Evolutionary conservation across 2,329 filamentous ascomycete species (phyloP), one percentile per base, ranked within the genome.

Genomic region (Tolypocladium capitatum): DNA sequence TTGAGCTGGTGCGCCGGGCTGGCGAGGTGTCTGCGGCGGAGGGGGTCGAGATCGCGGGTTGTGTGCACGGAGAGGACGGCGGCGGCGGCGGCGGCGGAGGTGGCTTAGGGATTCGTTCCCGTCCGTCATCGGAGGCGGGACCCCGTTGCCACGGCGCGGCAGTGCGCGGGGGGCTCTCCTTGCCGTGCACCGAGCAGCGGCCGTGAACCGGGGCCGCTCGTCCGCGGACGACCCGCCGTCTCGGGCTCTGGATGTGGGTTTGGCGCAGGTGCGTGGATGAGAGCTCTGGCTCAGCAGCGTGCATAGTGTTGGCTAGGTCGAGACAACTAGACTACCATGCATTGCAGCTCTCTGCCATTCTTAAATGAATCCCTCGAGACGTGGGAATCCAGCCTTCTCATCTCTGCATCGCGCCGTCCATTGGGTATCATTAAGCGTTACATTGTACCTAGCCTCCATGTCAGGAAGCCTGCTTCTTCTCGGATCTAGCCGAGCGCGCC

Each of bases 251-350:
- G n/a, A n/a, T n/a, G n/a, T n/a, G n/a, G n/a, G 16, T 11, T 10
- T n/a, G 21, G 21, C 21, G 36, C 36, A n/a, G 36, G 18, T 27
- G 14, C n/a, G 21, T 27, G 21, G 35, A 14, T 16, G 21, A n/a
- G 27, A 3, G 20, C 48, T 73, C 49, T 63, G 59, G 7, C 58
- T 75, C 43, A 68, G 61, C 53, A 74, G 67, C 48, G 57, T 63
- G 42, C 57, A 11, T 28, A 7, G 24, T 11, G 4, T 30, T 18
- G 16, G 9, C 10, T 6, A 21, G 38, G 27, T 28, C 24, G 24
- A 18, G 13, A 9, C 16, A 30, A 21, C 9, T 16, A 7, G 38
- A 30, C 38, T 27, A 13, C 16, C 2, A 32, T 27, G 43, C 43
- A 18, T 32, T 33, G 30, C 11, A 21, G 24, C 38, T n/a, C 21